A percentile compares a stretch with the other conserved stretches of the same genome.
phyloP scores from a whole-genome alignment of 2,329 filamentous ascomycete species.

The Parafenestella ontariensis region DNA sequence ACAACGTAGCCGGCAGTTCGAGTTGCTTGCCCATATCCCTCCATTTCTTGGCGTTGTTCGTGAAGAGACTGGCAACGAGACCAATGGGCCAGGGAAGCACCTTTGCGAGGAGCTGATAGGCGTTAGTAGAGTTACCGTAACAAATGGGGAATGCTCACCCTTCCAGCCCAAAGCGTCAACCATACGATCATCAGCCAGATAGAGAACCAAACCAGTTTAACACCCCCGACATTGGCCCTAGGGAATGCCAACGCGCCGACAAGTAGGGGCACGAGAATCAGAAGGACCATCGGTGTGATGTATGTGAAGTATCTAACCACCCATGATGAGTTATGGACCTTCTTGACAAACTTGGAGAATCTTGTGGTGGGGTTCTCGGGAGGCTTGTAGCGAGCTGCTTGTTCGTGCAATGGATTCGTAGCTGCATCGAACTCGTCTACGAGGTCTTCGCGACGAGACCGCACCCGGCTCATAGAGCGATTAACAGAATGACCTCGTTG shows the following conservation, averaged over 20 bases:
- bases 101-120: slow-evolving; percentile 65
- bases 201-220: slow-evolving; percentile 85
- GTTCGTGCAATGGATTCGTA: slow-evolving; percentile 73
- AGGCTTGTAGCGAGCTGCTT: slow-evolving; percentile 69
- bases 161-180: slow-evolving; percentile 84
- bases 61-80: slow-evolving; percentile 74
- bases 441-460: slow-evolving; percentile 62
- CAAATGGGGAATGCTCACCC: slow-evolving; percentile 48
- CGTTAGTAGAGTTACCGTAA: slow-evolving; percentile 14
- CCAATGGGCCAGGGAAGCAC: slow-evolving; percentile 68
- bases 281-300: slow-evolving; percentile 68
- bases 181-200: slow-evolving; percentile 96
- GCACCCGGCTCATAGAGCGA: slow-evolving; percentile 58
- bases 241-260: slow-evolving; percentile 67
- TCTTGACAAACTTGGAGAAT: slow-evolving; percentile 70
- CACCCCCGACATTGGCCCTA: slow-evolving; percentile 73
- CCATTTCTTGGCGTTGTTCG: slow-evolving; percentile 93
- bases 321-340: slow-evolving; percentile 69
- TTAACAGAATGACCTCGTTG: slow-evolving; percentile 45
- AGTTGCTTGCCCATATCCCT: slow-evolving; percentile 84
- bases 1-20: slow-evolving; percentile 83
- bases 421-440: slow-evolving; percentile 72
- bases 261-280: slow-evolving; percentile 73
- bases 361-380: slow-evolving; percentile 67
- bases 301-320: slow-evolving; percentile 75